Evolutionary conservation across 495 filamentous ascomycete genomes (phyloP), one percentile per base, ranked within the genome.

Genomic region (Hyaloscypha finlandica): DNA sequence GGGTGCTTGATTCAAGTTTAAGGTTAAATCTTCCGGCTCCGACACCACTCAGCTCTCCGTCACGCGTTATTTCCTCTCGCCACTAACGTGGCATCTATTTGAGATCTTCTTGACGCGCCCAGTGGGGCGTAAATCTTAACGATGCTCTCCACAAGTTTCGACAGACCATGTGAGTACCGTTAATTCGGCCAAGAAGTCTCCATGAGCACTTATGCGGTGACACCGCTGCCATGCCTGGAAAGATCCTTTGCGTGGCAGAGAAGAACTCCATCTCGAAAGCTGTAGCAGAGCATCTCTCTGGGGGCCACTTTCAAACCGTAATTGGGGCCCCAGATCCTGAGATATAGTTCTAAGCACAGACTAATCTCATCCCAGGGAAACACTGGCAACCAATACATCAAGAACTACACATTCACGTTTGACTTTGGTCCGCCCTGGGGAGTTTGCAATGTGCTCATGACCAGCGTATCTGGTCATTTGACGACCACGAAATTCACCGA

Each of bases 191-290:
- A 37, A 37, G 6, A 37, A 37, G 8, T 22, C 42, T 63, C 58
- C n/a, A 25, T 62, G 6, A 19, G 9, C 14, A 29, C 14, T 22
- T 48, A 57, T 20, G 32, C 19, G 25, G 48, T 52, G 57, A 64
- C 20, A 54, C 33, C n/a, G 16, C 42, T 39, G 60, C 35, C 33
- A 73, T 74, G 70, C 68, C 68, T 54, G 39, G 59, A 2, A 71
- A 67, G 76, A 83, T 86, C 69, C 84, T 99, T 31, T 98, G 96
- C 74, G 93, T 99, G 69, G 95, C 95, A 64, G 95, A 99, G 75
- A 99, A 99, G 79, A 93, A 93, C 61, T 94, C 94, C 39, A 98
- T 99, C 65, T 90, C 95, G 60, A 97, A 93, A 78, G 92, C 95
- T 54, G 96, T 99, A 59, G 90, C 95, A 37, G 85, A 87, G 59